phyloP scores from a whole-genome alignment of 176 grass and related monocot species.

The Musa acuminata region DNA sequence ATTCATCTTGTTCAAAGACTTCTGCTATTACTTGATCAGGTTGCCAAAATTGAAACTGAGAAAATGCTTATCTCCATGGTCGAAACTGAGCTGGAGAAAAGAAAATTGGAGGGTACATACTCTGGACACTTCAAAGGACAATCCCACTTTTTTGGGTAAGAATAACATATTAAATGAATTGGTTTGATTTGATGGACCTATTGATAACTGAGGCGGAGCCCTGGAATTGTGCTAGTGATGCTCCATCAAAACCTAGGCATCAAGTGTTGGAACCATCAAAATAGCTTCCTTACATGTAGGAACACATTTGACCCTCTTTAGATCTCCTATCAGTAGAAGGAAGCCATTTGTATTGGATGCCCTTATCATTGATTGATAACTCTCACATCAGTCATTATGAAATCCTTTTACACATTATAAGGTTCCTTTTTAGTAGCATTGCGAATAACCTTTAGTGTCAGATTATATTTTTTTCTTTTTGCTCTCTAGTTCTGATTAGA shows the following conservation, averaged over 20 bases:
- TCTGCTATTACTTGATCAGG: constrained; percentile 26
- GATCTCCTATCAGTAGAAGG: too few relatives aligned
- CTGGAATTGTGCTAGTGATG: too few relatives aligned
- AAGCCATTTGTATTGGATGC: too few relatives aligned
- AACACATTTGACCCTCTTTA: too few relatives aligned
- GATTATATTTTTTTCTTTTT: background rate
- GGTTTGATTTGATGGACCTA: background rate
- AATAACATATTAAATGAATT: background rate
- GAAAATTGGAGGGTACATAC: constrained; percentile 71
- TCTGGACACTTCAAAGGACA: constrained; percentile 68
- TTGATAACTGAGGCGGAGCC: background rate
- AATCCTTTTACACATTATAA: too few relatives aligned
- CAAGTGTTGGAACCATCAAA: too few relatives aligned
- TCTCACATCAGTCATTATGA: too few relatives aligned
- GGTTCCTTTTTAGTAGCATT: too few relatives aligned
- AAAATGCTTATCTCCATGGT: constrained; percentile 99
- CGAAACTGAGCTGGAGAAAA: constrained; percentile 93
- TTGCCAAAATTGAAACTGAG: constrained; percentile 99
- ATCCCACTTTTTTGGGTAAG: constrained; percentile 98
- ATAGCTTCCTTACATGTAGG: too few relatives aligned
- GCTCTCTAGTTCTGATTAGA: background rate
- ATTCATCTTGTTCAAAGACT: background rate
- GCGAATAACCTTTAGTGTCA: background rate
- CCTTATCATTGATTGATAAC: too few relatives aligned
- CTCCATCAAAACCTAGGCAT: too few relatives aligned